Evolutionary conservation across 306 rosid species (phyloP), one percentile per base, ranked within the genome.

Genomic region (Fragaria vesca): DNA sequence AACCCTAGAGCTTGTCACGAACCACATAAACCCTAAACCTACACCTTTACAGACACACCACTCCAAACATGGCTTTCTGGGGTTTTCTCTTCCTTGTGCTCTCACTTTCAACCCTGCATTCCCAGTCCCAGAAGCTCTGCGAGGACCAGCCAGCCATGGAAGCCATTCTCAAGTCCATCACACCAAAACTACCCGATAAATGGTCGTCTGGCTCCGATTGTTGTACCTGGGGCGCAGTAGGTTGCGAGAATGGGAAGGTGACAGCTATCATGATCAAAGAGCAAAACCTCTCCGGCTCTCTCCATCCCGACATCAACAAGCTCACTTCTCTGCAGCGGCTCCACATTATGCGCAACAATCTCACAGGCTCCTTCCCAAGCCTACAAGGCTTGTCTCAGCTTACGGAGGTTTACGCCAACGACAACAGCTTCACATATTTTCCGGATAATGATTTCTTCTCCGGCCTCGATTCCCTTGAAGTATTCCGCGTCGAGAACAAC

Each of bases 301-400:
- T 95, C 32, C 96, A 93, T 0, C 42, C 68, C 18, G 89, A 86
- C 18, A 91, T 95, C 13, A 28, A 2, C 2, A 75, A 76, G 38
- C 78, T 95, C 4, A 13, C 86, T 1, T 58, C 69, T 2, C 74
- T 93, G 58, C 52, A 72, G 50, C 81, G 21, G 1, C 84, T 95
- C 0, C 96, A 95, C 83, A 89, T 91, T 4, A 89, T 86, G 57
- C 0, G 13, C 6, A 95, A 95, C 77, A 61, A 34, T 24, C 84
- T 95, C 34, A 73, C 74, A 0, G 99, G 96, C 10, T 8, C 84
- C 32, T 87, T 95, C 36, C 99, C 99, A 17, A 86, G 66, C 69
- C 82, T 95, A 0, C 26, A 90, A 0, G 85, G 85, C 43, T 50
- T 78, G 76, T 71, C 65, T 28, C 79, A 91, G 1, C 17, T 95